A percentile compares a stretch with the other conserved stretches of the same genome.
Conservation (phyloP, 2,329 filamentous ascomycete species). For the Penicillium sp. region DNA sequence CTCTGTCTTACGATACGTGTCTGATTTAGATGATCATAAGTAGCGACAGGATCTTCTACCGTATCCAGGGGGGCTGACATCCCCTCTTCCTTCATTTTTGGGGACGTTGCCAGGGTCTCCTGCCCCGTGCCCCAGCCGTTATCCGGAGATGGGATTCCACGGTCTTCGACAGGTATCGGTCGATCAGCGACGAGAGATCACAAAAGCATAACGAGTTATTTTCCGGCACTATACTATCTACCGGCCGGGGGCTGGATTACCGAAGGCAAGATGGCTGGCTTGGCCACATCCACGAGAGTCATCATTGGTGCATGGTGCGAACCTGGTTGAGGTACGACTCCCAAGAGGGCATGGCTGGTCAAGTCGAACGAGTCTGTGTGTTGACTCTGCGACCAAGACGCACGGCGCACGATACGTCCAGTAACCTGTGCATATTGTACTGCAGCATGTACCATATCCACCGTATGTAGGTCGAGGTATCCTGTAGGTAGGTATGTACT, state of each 20-base stretch:
- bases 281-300: not conserved
- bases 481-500: not conserved
- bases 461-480: not conserved
- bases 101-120: conserved; percentile 11
- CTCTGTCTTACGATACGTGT: not conserved
- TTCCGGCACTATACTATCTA: not conserved
- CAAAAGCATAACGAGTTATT: not conserved
- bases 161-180: not conserved
- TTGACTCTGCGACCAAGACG: not conserved
- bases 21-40: not conserved
- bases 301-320: conserved; percentile 9
- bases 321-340: not conserved
- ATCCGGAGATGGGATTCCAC: not conserved
- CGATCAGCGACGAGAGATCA: not conserved
- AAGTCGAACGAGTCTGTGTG: not conserved
- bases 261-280: not conserved
- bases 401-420: conserved; percentile 9
- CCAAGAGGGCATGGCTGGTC: not conserved
- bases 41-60: not conserved
- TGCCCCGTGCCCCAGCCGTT: not conserved
- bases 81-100: not conserved
- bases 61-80: conserved; percentile 13
- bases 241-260: not conserved
- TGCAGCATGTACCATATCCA: not conserved
- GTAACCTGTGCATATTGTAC: conserved; percentile 1